phyloP scores from a whole-genome alignment of 2,329 filamentous ascomycete genomes.

The Fusarium equiseti region DNA sequence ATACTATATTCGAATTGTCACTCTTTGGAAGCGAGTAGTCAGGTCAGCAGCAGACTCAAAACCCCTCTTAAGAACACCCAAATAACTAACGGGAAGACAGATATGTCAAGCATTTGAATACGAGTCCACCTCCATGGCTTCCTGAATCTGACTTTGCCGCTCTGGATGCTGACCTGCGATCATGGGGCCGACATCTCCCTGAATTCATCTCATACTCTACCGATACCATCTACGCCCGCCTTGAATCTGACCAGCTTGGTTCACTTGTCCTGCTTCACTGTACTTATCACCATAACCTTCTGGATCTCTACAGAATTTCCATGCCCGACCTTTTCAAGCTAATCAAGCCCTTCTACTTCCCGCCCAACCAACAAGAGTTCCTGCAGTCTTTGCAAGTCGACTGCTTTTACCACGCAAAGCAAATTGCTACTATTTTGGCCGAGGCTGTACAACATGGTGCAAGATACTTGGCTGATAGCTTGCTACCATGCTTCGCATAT shows the following conservation, averaged over 20 bases:
- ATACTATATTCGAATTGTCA: slow-evolving; percentile 57
- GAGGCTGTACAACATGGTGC: slow-evolving; percentile 57
- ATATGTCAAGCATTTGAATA: slow-evolving; percentile 59
- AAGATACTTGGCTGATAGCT: slow-evolving; percentile 57
- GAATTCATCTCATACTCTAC: slow-evolving; percentile 59
- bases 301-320: slow-evolving; percentile 60
- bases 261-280: slow-evolving; percentile 60
- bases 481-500: slow-evolving; percentile 61
- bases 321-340: slow-evolving; percentile 60
- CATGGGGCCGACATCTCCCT: slow-evolving; percentile 58
- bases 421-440: slow-evolving; percentile 55
- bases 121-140: slow-evolving; percentile 57
- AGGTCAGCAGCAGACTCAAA: slow-evolving; percentile 46
- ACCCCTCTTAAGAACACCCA: not conserved
- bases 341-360: slow-evolving; percentile 56
- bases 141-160: slow-evolving; percentile 58
- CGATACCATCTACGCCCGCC: slow-evolving; percentile 60
- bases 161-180: slow-evolving; percentile 55
- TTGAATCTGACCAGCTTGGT: slow-evolving; percentile 61
- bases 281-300: slow-evolving; percentile 60
- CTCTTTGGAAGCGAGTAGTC: slow-evolving; percentile 57
- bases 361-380: slow-evolving; percentile 54
- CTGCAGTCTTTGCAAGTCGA: slow-evolving; percentile 53
- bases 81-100: slow-evolving; percentile 36
- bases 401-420: slow-evolving; percentile 55